Base-by-base conservation (phyloP, 352 stramenopile genomes). In the Aphanomyces cochlioides region DNA sequence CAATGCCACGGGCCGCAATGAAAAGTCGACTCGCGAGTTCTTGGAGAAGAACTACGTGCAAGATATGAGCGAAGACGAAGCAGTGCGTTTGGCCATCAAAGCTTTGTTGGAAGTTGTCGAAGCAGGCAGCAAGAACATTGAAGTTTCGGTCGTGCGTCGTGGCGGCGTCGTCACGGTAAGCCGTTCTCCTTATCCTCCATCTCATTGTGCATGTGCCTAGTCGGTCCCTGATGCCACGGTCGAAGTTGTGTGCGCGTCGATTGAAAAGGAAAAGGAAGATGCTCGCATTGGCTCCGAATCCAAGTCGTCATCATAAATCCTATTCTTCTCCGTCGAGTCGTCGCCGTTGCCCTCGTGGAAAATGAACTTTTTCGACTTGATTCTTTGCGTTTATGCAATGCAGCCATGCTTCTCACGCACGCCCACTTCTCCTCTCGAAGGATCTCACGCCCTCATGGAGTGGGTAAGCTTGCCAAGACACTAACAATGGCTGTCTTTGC, bases 41-140 rank as follows among this genome's bases (percentile, higher is more conserved):
- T 81, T 99, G 40, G 97, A 99, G 79, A 99, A 99, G 82, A 96
- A 99, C 80, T 99, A 97, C 82, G 75, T 83, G 17, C 90, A 96
- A 48, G 88, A 94, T 60, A 84, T 99, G 72, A 86, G 81, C 43
- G 93, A 98, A 70, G 85, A 97, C 13, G 91, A 93, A 39, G 88
- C 92, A 7, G 84, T 98, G 17, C 89, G 90, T 67, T 84, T 99
- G 40, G 90, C 95, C 7, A 89, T 99, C 57, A 97, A 98, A 77
- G 92, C 96, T 47, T 87, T 99, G 74, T 83, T 99, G 38, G 97
- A 99, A 80, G 94, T 99, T 56, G 97, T 99, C 43, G 97, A 99
- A 73, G 97, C 94, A 56, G 96, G 96, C 71, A 96, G 95, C 66
- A 99, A 99, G 81, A 99, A 99, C 79, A 99, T 99, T 88, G 96